Base-by-base conservation (phyloP, 2,329 filamentous ascomycete species). In the Capronia coronata region DNA sequence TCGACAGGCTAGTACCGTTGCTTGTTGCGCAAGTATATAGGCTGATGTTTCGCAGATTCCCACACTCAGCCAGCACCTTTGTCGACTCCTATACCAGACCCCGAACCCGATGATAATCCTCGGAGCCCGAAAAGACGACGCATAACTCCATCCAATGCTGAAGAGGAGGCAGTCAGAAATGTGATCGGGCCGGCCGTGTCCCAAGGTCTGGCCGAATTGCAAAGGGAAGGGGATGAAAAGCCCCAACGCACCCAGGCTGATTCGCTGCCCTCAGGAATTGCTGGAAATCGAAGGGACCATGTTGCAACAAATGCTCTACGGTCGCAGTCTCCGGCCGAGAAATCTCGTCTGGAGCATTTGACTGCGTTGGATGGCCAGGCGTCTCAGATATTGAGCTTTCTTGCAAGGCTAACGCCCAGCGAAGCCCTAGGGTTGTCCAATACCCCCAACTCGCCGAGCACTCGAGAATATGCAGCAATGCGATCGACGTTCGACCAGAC, bases 401-500 rank as follows among this genome's bases (percentile, higher is more conserved):
- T 54, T 9, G 48, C 51, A n/a, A 41, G 45, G 8, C 30, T 60
- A 23, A 54, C 50, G 19, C 40, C 56, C 25, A 14, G 8, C 21
- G 57, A 82, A 76, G 79, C 29, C 71, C 79, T 41, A 71, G 73
- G 23, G 7, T 75, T 82, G 51, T 75, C 80, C 25, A 75, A 74
- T 2, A 71, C 76, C 34, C 75, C 73, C 13, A 72, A 76, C 14
- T 76, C 75, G 1, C 73, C 77, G 49, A 71, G 74, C 54, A 78
- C 77, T 7, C 77, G 82, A 62, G 77, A 79, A n/a, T 83, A 82
- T 63, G 71, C 73, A 2, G 78, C 76, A 1, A 69, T 83, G 62
- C 79, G 79, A 58, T 77, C 75, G 3, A 68, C 82, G 6, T 83
- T 83, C 56, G 77, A 82, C 52, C 77, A 82, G 54, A 80, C 78